Conservation (phyloP, 768 basidiomycete genomes). For the Nidula microcarpa region DNA sequence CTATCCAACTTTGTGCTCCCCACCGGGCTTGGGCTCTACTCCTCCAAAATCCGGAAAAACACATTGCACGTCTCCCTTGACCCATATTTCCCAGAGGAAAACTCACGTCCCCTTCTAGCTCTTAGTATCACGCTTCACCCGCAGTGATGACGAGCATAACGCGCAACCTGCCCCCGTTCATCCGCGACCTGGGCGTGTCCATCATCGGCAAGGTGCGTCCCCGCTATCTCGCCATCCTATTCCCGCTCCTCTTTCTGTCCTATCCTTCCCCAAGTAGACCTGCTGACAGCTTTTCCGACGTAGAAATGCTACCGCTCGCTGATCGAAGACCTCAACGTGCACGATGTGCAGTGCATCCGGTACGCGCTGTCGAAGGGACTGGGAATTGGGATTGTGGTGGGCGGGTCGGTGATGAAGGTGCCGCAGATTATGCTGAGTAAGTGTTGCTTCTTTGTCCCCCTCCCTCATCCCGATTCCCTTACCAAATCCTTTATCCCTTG, state of each 20-base stretch:
- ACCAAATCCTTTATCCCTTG: too few relatives aligned
- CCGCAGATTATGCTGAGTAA: slow-evolving; percentile 87
- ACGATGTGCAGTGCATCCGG: slow-evolving; percentile 73
- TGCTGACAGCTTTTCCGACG: background rate
- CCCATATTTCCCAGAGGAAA: too few relatives aligned
- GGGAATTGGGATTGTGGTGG: slow-evolving; percentile 81
- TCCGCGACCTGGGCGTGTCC: slow-evolving; percentile 67
- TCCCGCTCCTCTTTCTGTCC: background rate
- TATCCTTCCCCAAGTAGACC: background rate
- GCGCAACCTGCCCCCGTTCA: slow-evolving; percentile 67
- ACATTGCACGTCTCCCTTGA: too few relatives aligned
- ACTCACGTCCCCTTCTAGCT: too few relatives aligned
- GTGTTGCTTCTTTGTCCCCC: slow-evolving; percentile 18
- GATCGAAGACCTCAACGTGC: slow-evolving; percentile 71
- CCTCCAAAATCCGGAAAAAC: too few relatives aligned
- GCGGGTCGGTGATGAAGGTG: slow-evolving; percentile 85
- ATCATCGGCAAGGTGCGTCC: slow-evolving; percentile 65
- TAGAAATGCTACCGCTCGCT: slow-evolving; percentile 82
- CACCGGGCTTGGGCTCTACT: too few relatives aligned
- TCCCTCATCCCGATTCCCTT: too few relatives aligned
- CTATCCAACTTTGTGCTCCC: too few relatives aligned
- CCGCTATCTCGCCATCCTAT: too few relatives aligned
- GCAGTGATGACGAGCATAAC: slow-evolving; percentile 60
- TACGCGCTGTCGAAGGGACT: slow-evolving; percentile 81
- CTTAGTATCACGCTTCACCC: too few relatives aligned